Evolutionary conservation across 352 stramenopile species (phyloP).

Genomic region (Pythium folliculosum): DNA sequence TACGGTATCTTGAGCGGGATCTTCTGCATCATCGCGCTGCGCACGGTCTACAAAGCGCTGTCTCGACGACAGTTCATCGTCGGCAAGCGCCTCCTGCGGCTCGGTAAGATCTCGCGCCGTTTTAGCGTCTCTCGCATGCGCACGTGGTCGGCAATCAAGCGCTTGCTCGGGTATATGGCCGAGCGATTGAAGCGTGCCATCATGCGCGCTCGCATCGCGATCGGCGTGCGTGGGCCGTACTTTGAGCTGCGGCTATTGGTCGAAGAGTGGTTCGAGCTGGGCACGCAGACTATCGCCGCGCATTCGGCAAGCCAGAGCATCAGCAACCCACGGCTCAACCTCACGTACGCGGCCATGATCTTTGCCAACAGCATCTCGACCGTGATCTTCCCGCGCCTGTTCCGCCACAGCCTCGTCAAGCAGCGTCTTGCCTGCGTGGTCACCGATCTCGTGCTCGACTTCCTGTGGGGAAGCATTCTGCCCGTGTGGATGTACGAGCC

Average conservation of each 20-base stretch:
- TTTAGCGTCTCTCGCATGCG: no score
- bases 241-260: conserved; percentile 16
- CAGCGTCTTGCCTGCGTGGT: conserved; percentile 8
- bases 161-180: no score
- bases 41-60: neutral
- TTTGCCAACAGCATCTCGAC: conserved; percentile 17
- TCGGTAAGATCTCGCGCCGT: neutral
- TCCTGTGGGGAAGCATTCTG: conserved; percentile 16
- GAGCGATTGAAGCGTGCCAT: neutral
- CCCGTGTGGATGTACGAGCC: conserved; percentile 27
- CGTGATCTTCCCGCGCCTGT: neutral
- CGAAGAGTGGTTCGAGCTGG: conserved; percentile 8
- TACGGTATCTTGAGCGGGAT: conserved; percentile 2
- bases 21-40: neutral
- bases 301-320: conserved; percentile 15
- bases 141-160: no score
- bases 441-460: conserved; percentile 14
- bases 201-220: neutral
- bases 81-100: neutral
- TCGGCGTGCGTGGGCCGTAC: conserved; percentile 23
- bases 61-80: neutral
- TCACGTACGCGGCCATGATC: conserved; percentile 16
- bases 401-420: neutral
- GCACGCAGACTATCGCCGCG: conserved; percentile 7
- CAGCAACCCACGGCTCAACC: conserved; percentile 19